A percentile compares a stretch with the other conserved stretches of the same genome.
These are phyloP conservation scores for Starmerella vitae DNA, from an alignment of 805 yeast species.

Conservation along the genomic window DNA sequence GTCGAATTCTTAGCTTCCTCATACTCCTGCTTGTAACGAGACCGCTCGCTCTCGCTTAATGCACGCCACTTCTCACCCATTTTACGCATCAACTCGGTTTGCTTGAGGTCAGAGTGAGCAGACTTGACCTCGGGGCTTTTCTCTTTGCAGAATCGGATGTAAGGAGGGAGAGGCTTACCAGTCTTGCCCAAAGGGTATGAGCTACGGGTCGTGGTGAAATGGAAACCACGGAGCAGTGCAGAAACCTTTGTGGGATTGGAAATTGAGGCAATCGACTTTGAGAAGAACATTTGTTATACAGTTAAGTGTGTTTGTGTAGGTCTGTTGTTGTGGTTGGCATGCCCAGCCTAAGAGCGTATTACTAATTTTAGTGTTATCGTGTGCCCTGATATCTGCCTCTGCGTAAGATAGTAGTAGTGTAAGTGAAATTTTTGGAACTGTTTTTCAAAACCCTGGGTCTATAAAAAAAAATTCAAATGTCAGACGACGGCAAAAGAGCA, in stretches of 20 bases:
- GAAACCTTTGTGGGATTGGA: background rate
- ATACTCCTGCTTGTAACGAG: constrained; percentile 52
- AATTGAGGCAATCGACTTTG: background rate
- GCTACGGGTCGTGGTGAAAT: constrained; percentile 13
- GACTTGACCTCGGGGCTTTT: constrained; percentile 86
- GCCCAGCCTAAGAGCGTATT: no score
- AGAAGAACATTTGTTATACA: no score
- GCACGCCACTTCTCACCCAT: constrained; percentile 96
- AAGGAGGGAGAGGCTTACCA: constrained; percentile 67
- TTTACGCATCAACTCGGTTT: constrained; percentile 79
- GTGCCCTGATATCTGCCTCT: no score
- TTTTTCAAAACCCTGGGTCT: no score
- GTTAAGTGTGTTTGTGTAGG: no score
- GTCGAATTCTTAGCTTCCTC: constrained; percentile 77
- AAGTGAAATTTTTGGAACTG: background rate
- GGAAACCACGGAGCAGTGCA: constrained; percentile 10
- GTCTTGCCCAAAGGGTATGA: constrained; percentile 16
- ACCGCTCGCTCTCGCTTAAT: constrained; percentile 48
- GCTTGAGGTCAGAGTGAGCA: constrained; percentile 85
- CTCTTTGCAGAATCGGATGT: constrained; percentile 95
- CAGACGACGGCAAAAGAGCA: constrained; percentile 27
- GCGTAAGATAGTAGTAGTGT: no score
- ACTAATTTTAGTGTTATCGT: no score
- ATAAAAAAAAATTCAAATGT: no score
- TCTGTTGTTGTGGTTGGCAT: no score